Base-by-base conservation (phyloP, 2,329 filamentous ascomycete genomes). In the Cladophialophora bantiana region DNA sequence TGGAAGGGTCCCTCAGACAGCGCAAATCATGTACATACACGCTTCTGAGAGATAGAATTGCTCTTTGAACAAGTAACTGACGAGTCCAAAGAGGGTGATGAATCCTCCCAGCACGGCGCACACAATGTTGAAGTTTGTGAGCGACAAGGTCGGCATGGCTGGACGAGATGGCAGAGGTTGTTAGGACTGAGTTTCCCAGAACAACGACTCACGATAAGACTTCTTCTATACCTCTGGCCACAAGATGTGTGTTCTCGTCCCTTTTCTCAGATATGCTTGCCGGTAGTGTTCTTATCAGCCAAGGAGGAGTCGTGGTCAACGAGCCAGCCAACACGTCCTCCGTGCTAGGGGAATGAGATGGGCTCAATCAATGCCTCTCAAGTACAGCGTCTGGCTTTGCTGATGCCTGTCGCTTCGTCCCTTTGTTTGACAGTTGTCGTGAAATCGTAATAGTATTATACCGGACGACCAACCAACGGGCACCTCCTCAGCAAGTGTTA, bases 41-140 rank as follows among this genome's bases (percentile, higher is more conserved):
- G 94, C 92, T 85, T 97, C 94, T 0, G 93, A 96, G 0, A 97
- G 85, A 77, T 97, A 97, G 76, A 92, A 94, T 65, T 88, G 90
- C 80, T 97, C 94, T 76, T 97, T 97, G 75, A 92, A 85, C 18
- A 97, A 85, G 75, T 93, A 96, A 0, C 93, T 97, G 0, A 97
- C 92, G 52, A 97, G 81, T 3, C 93, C 93, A 75, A 96, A 97
- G n/a, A 96, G 72, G 0, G 92, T 93, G 68, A 97, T 89, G 80
- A 96, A 97, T 1, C 92, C 94, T 13, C 94, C 94, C 12, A 96
- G 79, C 7, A 92, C 86, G 61, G 91, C 89, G 75, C 92, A 88
- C 62, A 93, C 86, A 70, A 95, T 90, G 79, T 96, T 96, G 83
- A 96, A 96, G 77, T 93, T 90, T 70, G 85, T 88, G 38, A 90